Percentiles rank a stretch among this genome's conserved stretches.
Evolutionary conservation across 1,284 basidiomycete genomes (phyloP).

Genomic region (Trichosporon sp.): DNA sequence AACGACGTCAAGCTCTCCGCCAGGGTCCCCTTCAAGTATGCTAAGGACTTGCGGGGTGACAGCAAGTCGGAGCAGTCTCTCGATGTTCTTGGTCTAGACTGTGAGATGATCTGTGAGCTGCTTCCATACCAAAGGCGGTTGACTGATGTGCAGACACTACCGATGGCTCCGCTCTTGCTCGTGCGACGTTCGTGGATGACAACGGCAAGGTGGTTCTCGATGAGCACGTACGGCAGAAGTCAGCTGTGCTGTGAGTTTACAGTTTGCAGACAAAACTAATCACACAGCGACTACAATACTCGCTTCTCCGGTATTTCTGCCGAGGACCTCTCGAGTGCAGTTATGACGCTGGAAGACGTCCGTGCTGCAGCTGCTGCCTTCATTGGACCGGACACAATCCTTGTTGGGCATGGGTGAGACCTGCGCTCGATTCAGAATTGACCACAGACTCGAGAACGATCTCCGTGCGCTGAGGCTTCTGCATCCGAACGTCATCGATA

Average conservation of each 20-base stretch:
- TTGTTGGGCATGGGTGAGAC: constrained; percentile 61
- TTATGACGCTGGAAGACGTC: constrained; percentile 62
- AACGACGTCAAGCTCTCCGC: constrained; percentile 65
- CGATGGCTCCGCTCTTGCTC: constrained; percentile 76
- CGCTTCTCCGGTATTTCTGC: constrained; percentile 75
- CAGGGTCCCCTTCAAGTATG: constrained; percentile 66
- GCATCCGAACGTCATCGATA: constrained; percentile 76
- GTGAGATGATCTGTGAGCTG: constrained; percentile 71
- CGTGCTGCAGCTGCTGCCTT: constrained; percentile 63
- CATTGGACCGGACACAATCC: constrained; percentile 70
- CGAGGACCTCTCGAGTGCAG: constrained; percentile 59
- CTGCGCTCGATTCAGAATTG: not conserved
- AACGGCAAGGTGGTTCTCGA: constrained; percentile 70
- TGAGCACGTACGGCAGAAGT: constrained; percentile 71
- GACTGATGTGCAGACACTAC: constrained; percentile 60
- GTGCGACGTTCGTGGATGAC: constrained; percentile 78
- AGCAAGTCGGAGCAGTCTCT: constrained; percentile 44
- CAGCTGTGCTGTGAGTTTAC: constrained; percentile 64
- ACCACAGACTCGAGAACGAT: constrained; percentile 72
- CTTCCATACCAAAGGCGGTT: not conserved
- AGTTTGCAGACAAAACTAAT: not conserved
- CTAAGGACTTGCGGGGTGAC: constrained; percentile 26
- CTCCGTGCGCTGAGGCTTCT: constrained; percentile 77
- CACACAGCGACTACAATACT: constrained; percentile 74
- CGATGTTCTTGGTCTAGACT: constrained; percentile 78